Percentiles rank a stretch among this genome's conserved stretches.
Conservation (phyloP, 345 rosid genomes). For the Brassica incana region DNA sequence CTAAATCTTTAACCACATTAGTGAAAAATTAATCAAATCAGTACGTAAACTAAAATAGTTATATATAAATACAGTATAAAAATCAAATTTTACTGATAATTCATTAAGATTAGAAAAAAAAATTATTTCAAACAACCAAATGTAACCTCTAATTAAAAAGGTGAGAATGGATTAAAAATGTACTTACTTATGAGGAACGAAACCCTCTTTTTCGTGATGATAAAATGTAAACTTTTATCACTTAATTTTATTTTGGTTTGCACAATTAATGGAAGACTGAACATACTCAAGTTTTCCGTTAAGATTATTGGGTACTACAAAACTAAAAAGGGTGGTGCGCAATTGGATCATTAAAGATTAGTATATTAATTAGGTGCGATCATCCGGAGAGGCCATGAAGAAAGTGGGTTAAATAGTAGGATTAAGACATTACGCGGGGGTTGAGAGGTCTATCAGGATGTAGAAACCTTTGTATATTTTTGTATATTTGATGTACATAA, state of each 20-base stretch:
- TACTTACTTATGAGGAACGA: not conserved
- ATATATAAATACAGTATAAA: not conserved
- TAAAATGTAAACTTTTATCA: not conserved
- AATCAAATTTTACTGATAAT: not conserved
- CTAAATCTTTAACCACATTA: not conserved
- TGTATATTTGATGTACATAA: not conserved
- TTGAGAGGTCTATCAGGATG: not conserved
- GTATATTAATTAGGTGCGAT: constrained; percentile 39
- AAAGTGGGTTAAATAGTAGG: constrained; percentile 37
- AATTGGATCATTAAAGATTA: constrained; percentile 25
- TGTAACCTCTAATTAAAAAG: not conserved
- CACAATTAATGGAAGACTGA: constrained; percentile 3
- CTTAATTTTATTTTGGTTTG: not conserved
- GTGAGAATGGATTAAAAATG: not conserved
- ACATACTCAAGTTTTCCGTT: not conserved
- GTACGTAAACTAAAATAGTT: not conserved
- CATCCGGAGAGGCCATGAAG: constrained; percentile 38
- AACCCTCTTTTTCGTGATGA: not conserved
- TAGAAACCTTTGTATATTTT: not conserved
- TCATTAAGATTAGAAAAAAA: not conserved
- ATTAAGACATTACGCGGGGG: constrained; percentile 33
- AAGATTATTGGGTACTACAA: not conserved
- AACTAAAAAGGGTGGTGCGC: not conserved
- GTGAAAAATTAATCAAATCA: not conserved
- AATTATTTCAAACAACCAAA: not conserved